Base-by-base conservation (phyloP, 2,329 filamentous ascomycete genomes). In the Pseudogymnoascus verrucosus region DNA sequence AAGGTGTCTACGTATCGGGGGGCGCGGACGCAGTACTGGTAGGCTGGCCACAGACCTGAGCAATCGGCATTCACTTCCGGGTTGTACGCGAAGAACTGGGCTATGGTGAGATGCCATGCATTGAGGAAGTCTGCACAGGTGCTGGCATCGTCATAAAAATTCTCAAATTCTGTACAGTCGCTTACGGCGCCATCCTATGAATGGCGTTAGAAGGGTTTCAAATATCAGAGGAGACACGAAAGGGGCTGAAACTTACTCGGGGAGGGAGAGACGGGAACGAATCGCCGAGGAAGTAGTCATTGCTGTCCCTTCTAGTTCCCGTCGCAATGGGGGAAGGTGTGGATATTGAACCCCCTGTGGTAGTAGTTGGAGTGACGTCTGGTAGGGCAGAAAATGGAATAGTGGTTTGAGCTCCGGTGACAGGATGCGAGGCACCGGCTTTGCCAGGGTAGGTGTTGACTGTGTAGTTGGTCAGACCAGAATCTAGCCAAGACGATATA, bases 221-320 rank as follows among this genome's bases (percentile, higher is more conserved):
- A 60, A n/a, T n/a, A 19, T 28, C 8, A n/a, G 16, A 37, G 5
- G 28, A 19, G 54, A 36, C 23, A 31, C 26, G 26, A 59, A n/a
- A 10, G 14, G 42, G 12, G 28, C 4, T 23, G 4, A 0, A 44
- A 44, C 42, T 23, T 44, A 44, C 42, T 21, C 42, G 42, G 11
- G 19, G 42, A 23, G 42, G 42, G 23, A 44, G 42, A 39, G 63
- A 62, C 61, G 66, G 65, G 60, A 64, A 68, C 40, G 67, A 64
- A 36, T 64, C 66, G 63, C 68, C 67, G 40, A 64, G 51, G 39
- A 69, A 67, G 62, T 71, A 71, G 62, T 64, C 51, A 26, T 60
- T 57, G 62, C 70, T 71, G 64, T 71, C 68, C 19, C 64, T 63
- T 57, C 69, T 65, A 8, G 66, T 71, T 44, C 65, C 67, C n/a